Conservation (phyloP, 768 basidiomycete species). For the Exidia glandulosa region DNA sequence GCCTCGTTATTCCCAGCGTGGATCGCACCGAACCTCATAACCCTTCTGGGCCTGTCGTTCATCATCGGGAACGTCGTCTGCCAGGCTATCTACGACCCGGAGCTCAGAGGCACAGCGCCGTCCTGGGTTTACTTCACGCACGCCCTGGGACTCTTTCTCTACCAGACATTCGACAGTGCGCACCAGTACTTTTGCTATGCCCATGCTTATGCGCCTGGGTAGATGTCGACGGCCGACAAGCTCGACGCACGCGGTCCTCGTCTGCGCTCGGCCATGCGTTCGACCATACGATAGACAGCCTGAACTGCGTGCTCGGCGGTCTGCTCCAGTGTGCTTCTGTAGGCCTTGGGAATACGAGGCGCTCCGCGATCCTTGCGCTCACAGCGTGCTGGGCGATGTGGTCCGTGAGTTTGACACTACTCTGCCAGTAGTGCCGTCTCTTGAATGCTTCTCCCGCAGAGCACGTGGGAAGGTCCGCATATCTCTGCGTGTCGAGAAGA, state of each 20-base stretch:
- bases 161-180: constrained; percentile 11
- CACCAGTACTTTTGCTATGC: neutral
- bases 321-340: constrained; percentile 4
- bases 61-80: constrained; percentile 4
- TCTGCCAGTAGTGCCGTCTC: neutral
- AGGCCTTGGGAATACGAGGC: constrained; percentile 1
- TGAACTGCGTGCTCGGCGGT: constrained; percentile 5
- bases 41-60: constrained; percentile 6
- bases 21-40: constrained; percentile 10
- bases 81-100: neutral
- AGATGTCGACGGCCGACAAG: constrained; percentile 12
- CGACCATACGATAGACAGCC: constrained; percentile 10
- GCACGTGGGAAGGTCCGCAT: constrained; percentile 9
- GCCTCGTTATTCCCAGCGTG: constrained; percentile 4
- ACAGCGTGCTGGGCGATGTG: constrained; percentile 7
- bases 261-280: constrained; percentile 10
- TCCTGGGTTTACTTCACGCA: constrained; percentile 7
- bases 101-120: constrained; percentile 5
- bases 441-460: neutral
- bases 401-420: constrained; percentile 6
- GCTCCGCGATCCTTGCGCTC: neutral
- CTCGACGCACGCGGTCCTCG: constrained; percentile 6
- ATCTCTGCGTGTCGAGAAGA: neutral
- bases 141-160: constrained; percentile 7
- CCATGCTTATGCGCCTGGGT: neutral